phyloP scores from a whole-genome alignment of 345 rosid species.

The Heritiera fomes region DNA sequence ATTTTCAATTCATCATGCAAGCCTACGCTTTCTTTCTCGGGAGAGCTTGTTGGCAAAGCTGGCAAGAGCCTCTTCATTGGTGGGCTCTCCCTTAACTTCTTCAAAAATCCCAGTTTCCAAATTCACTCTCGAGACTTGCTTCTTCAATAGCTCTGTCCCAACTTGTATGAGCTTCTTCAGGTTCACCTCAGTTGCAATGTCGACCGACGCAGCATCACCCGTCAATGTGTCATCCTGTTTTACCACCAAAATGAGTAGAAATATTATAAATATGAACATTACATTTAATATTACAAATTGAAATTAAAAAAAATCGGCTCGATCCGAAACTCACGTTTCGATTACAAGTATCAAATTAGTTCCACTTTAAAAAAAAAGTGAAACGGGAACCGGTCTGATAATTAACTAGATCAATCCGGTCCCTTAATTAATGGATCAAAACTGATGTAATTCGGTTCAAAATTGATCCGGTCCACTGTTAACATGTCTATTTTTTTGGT shows the following conservation, averaged over 20 bases:
- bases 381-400: too few species aligned
- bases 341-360: too few species aligned
- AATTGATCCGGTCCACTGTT: too few species aligned
- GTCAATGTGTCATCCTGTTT: conserved; percentile 53
- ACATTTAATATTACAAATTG: too few species aligned
- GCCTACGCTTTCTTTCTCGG: neutral
- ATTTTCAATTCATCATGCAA: neutral
- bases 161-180: conserved; percentile 43
- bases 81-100: conserved; percentile 42
- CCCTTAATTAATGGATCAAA: too few species aligned
- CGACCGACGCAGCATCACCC: conserved; percentile 40
- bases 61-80: conserved; percentile 54
- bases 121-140: conserved; percentile 41
- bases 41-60: conserved; percentile 1
- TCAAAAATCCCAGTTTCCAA: conserved; percentile 48
- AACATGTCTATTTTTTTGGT: too few species aligned
- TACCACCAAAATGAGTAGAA: neutral
- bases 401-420: too few species aligned
- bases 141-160: conserved; percentile 46
- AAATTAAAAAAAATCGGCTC: too few species aligned
- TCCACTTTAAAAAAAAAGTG: too few species aligned
- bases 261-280: too few species aligned
- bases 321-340: too few species aligned
- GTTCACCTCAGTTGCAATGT: conserved; percentile 48
- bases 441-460: too few species aligned